These are phyloP conservation scores for Skeletonema marinoi DNA, from an alignment of 108 stramenopile species.

Conservation along the genomic window DNA sequence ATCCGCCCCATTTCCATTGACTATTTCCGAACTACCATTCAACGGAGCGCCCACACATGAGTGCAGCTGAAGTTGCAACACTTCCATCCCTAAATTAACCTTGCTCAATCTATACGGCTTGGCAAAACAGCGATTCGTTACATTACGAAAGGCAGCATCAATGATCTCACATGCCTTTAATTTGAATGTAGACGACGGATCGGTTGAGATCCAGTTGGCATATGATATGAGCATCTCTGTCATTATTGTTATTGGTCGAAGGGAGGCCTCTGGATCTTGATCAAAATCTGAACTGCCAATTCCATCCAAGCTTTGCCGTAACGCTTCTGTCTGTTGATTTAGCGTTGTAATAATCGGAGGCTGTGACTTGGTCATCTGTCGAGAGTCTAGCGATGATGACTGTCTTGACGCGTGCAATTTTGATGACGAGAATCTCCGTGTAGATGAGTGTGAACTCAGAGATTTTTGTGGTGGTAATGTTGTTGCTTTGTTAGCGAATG, in stretches of 20 bases:
- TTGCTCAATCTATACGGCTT: constrained; percentile 30
- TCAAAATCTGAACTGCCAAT: neutral
- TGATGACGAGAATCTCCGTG: neutral
- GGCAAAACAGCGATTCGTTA: constrained; percentile 53
- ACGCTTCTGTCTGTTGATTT: constrained; percentile 3
- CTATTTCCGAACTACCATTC: neutral
- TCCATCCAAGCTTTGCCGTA: neutral
- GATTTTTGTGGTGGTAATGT: neutral
- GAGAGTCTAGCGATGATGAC: neutral
- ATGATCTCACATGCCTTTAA: constrained; percentile 33
- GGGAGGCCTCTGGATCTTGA: neutral
- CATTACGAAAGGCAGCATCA: constrained; percentile 52
- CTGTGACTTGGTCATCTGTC: neutral
- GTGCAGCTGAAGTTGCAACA: constrained; percentile 55
- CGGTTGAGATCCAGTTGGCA: constrained; percentile 1
- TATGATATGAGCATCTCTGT: constrained; percentile 20
- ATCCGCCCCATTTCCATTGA: neutral
- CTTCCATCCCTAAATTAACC: constrained; percentile 54
- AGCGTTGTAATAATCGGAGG: constrained; percentile 6
- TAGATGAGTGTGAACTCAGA: neutral
- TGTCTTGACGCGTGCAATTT: neutral
- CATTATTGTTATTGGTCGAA: neutral
- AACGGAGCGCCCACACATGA: neutral
- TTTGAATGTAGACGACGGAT: neutral
- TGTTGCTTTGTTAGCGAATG: neutral